These are phyloP conservation scores for Nothopassalora personata DNA, from an alignment of 2,329 filamentous ascomycete species.

Conservation along the genomic window DNA sequence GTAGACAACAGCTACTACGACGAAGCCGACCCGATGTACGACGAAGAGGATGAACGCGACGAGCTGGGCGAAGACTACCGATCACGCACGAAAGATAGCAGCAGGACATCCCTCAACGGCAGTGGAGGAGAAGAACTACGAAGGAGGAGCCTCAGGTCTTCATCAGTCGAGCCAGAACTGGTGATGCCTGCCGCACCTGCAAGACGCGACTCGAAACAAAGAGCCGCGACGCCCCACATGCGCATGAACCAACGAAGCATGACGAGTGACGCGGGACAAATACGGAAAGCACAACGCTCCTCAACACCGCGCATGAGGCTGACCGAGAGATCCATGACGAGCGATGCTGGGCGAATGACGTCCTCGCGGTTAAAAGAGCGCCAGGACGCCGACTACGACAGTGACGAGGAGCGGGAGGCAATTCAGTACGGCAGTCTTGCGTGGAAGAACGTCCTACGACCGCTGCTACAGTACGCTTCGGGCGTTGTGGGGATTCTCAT, in stretches of 20 bases:
- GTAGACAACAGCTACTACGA: conserved; percentile 23
- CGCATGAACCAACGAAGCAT: conserved; percentile 28
- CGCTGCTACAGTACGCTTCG: conserved; percentile 45
- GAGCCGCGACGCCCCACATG: conserved; percentile 25
- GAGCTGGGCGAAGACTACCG: conserved; percentile 25
- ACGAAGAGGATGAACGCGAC: conserved; percentile 27
- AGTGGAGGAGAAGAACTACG: conserved; percentile 9
- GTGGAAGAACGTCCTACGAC: conserved; percentile 32
- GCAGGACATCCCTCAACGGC: conserved; percentile 10
- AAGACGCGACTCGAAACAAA: conserved; percentile 7
- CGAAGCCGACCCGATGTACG: conserved; percentile 21
- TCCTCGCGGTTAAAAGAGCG: conserved; percentile 16
- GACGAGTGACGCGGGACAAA: conserved; percentile 29
- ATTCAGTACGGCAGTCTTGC: conserved; percentile 19
- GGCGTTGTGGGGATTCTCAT: conserved; percentile 57
- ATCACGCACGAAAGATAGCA: conserved; percentile 13
- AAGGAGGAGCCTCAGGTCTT: conserved; percentile 21
- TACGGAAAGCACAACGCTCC: conserved; percentile 22
- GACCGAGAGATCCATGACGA: conserved; percentile 29
- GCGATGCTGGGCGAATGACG: conserved; percentile 26
- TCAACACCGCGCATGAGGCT: conserved; percentile 22
- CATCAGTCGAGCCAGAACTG: conserved; percentile 36
- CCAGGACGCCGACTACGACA: conserved; percentile 23
- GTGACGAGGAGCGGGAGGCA: conserved; percentile 15
- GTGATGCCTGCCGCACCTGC: conserved; percentile 39